Percentiles rank a stretch among this genome's conserved stretches.
Evolutionary conservation across 106 monocot genomes (phyloP).

Genomic region (Dendrobium huoshanense): DNA sequence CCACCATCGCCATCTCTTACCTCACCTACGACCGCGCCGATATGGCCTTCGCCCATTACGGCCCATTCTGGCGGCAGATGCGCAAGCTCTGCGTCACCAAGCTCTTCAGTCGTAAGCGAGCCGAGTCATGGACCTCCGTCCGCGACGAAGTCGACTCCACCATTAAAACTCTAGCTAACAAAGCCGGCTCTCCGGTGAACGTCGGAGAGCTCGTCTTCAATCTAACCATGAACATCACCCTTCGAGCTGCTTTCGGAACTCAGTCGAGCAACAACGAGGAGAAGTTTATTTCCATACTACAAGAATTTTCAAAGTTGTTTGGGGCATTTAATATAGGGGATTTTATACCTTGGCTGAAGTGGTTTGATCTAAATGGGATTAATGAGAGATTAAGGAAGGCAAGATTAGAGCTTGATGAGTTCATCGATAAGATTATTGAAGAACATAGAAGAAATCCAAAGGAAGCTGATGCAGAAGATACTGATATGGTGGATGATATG

Average conservation of each 20-base stretch:
- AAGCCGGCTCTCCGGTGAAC: conserved; percentile 30
- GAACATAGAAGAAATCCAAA: conserved; percentile 56
- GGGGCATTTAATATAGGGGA: conserved; percentile 88
- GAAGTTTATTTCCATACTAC: conserved; percentile 60
- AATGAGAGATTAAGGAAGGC: conserved; percentile 45
- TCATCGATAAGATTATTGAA: conserved; percentile 83
- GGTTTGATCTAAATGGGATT: conserved; percentile 65
- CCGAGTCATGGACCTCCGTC: conserved; percentile 82
- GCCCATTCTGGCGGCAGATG: conserved; percentile 98
- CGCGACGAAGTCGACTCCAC: conserved; percentile 59
- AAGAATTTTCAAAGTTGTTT: conserved; percentile 88
- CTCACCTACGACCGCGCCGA: conserved; percentile 88
- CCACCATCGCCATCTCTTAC: conserved; percentile 67
- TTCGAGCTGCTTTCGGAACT: conserved; percentile 74
- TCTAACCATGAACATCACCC: conserved; percentile 75
- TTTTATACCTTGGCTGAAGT: conserved; percentile 72
- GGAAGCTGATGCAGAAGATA: conserved; percentile 33
- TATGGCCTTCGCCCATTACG: conserved; percentile 98
- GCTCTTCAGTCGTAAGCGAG: conserved; percentile 90
- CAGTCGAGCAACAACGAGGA: conserved; percentile 30
- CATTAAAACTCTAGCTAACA: conserved; percentile 12
- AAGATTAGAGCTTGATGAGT: conserved; percentile 43
- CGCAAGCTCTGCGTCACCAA: conserved; percentile 86
- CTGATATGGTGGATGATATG: conserved; percentile 99
- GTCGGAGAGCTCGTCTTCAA: conserved; percentile 66